Evolutionary conservation across 2,329 filamentous ascomycete species (phyloP).

Genomic region (Dothiorella sarmentorum): DNA sequence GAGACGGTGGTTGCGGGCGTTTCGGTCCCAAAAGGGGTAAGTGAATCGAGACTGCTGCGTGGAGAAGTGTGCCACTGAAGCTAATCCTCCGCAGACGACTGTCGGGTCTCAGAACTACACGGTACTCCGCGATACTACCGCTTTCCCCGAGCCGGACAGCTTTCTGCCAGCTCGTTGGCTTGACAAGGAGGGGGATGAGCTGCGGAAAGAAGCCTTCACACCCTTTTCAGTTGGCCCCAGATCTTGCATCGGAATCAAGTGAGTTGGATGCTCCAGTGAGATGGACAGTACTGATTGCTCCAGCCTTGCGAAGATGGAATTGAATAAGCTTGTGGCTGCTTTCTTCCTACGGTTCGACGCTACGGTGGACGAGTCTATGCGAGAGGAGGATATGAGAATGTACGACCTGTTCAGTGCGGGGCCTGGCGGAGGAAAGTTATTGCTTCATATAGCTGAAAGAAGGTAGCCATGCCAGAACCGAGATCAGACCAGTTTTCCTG

Average conservation of each 20-base stretch:
- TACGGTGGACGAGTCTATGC: background rate
- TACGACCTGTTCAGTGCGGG: background rate
- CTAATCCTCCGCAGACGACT: background rate
- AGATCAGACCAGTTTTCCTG: too few relatives aligned
- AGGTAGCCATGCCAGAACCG: too few relatives aligned
- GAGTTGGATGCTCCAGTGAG: background rate
- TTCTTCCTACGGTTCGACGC: background rate
- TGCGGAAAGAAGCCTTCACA: background rate
- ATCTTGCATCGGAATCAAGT: slow-evolving; percentile 2
- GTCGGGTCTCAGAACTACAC: background rate
- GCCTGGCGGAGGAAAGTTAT: background rate
- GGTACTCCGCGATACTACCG: background rate
- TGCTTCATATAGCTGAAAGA: background rate
- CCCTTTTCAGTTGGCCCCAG: background rate
- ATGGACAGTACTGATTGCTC: background rate
- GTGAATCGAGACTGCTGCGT: background rate
- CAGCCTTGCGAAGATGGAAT: slow-evolving; percentile 1
- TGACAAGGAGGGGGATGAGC: background rate
- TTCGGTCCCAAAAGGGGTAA: background rate
- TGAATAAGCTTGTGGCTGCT: background rate
- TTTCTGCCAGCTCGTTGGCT: background rate
- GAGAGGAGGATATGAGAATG: background rate
- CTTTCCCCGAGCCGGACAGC: background rate
- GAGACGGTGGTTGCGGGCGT: background rate
- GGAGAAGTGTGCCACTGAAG: too few relatives aligned